Evolutionary conservation across 768 basidiomycete species (phyloP).

Genomic region (Tylopilus sp.): DNA sequence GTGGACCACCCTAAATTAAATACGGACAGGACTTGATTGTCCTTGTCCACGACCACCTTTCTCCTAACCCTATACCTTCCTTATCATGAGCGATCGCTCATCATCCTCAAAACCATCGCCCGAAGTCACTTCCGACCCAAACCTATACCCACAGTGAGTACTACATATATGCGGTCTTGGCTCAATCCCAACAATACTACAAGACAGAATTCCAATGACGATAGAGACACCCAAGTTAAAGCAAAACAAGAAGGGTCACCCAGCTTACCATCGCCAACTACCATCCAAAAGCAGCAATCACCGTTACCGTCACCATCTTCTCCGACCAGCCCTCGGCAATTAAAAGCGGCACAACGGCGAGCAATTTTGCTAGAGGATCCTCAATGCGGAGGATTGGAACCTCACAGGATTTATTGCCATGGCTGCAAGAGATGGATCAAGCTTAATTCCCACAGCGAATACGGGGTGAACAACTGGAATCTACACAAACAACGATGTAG

Average conservation of each 20-base stretch:
- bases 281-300: neutral
- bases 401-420: constrained; percentile 53
- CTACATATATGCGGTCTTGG: neutral
- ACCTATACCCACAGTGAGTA: constrained; percentile 14
- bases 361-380: constrained; percentile 53
- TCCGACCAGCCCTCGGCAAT: too few species aligned
- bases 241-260: constrained; percentile 17
- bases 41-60: constrained; percentile 11
- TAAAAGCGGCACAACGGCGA: constrained; percentile 44
- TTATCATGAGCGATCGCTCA: constrained; percentile 30
- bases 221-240: neutral
- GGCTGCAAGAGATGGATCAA: constrained; percentile 63
- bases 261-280: constrained; percentile 4
- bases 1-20: neutral
- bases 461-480: constrained; percentile 52
- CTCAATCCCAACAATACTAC: constrained; percentile 5
- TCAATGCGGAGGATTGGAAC: constrained; percentile 45
- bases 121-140: neutral
- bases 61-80: constrained; percentile 25
- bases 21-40: constrained; percentile 13
- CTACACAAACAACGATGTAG: constrained; percentile 48
- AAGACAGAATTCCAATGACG: constrained; percentile 12
- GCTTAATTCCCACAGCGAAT: constrained; percentile 39
- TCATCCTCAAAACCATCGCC: neutral
- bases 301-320: neutral